A percentile compares a stretch with the other conserved stretches of the same genome.
These are phyloP conservation scores for Tephrocybe rancida DNA, from an alignment of 768 basidiomycete species.

Conservation along the genomic window DNA sequence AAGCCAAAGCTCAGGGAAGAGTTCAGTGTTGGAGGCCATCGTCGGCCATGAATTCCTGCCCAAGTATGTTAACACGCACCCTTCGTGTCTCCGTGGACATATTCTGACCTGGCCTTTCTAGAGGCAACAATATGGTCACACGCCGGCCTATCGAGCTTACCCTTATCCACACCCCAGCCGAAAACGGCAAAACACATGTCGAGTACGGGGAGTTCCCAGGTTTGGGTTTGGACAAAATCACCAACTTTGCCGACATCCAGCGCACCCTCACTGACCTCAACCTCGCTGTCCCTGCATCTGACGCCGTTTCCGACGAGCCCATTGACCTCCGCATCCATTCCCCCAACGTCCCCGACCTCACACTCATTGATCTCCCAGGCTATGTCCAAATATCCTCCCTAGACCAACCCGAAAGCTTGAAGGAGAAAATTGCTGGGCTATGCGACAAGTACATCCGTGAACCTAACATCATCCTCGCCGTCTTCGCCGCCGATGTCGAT, in stretches of 20 bases:
- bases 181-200: conserved; percentile 51
- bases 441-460: conserved; percentile 99
- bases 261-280: conserved; percentile 94
- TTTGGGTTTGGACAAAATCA: conserved; percentile 85
- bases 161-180: conserved; percentile 85
- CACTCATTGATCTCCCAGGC: conserved; percentile 95
- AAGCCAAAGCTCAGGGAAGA: conserved; percentile 98
- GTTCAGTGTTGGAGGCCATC: conserved; percentile 94
- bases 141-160: conserved; percentile 98
- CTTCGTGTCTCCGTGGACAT: conserved; percentile 4
- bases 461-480: conserved; percentile 99
- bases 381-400: conserved; percentile 94
- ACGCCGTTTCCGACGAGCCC: conserved; percentile 92
- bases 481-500: conserved; percentile 98
- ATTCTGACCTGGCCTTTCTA: conserved; percentile 29
- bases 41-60: conserved; percentile 98
- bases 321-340: conserved; percentile 98
- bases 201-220: conserved; percentile 97
- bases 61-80: conserved; percentile 63
- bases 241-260: conserved; percentile 91
- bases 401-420: conserved; percentile 94
- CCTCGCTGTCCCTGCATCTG: conserved; percentile 84
- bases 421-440: conserved; percentile 85
- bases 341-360: conserved; percentile 94
- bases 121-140: conserved; percentile 99